Percentiles rank a stretch among this genome's conserved stretches.
Conservation (phyloP, 257 asterid genomes). For the Coffea eugenioides region DNA sequence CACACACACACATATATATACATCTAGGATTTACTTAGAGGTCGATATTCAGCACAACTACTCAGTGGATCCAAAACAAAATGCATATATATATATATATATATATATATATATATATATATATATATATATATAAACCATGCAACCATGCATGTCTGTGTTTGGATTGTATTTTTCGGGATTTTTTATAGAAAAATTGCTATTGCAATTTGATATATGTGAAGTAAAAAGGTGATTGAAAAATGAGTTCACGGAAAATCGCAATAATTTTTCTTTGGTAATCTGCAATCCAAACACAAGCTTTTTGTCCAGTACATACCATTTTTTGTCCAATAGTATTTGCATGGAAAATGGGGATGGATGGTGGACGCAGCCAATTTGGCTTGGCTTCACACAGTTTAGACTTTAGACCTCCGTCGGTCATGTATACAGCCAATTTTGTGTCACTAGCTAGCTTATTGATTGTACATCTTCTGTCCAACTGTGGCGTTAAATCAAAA, state of each 20-base stretch:
- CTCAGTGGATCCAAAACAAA: too few relatives aligned
- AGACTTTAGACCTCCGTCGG: not conserved
- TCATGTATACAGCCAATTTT: not conserved
- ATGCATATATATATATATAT: too few relatives aligned
- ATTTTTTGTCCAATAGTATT: not conserved
- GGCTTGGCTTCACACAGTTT: not conserved
- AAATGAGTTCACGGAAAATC: too few relatives aligned
- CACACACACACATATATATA: not conserved
- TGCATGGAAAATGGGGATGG: not conserved
- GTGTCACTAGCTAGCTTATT: not conserved
- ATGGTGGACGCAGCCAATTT: not conserved
- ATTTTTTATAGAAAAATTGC: too few relatives aligned
- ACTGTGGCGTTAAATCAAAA: not conserved
- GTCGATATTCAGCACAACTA: too few relatives aligned
- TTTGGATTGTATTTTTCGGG: too few relatives aligned
- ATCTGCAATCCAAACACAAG: not conserved
- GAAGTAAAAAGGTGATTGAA: too few relatives aligned
- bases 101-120: too few relatives aligned
- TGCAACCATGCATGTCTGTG: not conserved
- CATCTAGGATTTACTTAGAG: not conserved
- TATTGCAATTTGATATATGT: too few relatives aligned
- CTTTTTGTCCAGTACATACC: not conserved
- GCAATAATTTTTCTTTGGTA: too few relatives aligned
- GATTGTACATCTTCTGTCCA: not conserved
- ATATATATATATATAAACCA: too few relatives aligned